phyloP scores from a whole-genome alignment of 1,284 basidiomycete species.

The Agroathelia rolfsii region DNA sequence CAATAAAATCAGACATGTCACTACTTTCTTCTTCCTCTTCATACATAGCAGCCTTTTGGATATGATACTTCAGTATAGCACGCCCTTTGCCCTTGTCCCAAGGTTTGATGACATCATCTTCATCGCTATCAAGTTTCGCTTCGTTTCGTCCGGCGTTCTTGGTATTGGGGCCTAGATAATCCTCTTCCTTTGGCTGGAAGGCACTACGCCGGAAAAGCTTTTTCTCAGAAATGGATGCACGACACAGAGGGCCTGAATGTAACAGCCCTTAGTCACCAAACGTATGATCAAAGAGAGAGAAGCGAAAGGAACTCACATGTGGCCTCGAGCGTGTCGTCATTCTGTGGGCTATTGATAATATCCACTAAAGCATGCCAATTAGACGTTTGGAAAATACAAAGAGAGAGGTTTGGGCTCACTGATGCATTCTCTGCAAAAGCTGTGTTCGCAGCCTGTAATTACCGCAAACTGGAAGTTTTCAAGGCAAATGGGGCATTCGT shows the following conservation, averaged over 20 bases:
- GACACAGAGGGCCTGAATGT: constrained; percentile 39
- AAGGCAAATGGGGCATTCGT: constrained; percentile 46
- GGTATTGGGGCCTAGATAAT: constrained; percentile 24
- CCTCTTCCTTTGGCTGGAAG: constrained; percentile 41
- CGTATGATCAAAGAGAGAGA: neutral
- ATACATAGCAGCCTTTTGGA: constrained; percentile 10
- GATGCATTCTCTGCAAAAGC: constrained; percentile 43
- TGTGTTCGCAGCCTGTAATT: constrained; percentile 38
- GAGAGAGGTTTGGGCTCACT: constrained; percentile 22
- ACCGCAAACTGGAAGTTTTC: constrained; percentile 36
- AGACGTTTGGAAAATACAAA: constrained; percentile 6
- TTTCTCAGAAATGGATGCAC: constrained; percentile 28
- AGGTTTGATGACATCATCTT: constrained; percentile 13
- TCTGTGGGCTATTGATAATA: constrained; percentile 25
- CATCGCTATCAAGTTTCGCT: constrained; percentile 14
- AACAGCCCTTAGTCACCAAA: constrained; percentile 1
- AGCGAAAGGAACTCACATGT: constrained; percentile 27
- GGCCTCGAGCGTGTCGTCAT: constrained; percentile 28
- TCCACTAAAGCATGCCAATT: constrained; percentile 21
- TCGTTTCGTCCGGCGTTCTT: constrained; percentile 9
- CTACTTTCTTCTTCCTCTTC: constrained; percentile 28
- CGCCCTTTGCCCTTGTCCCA: constrained; percentile 19
- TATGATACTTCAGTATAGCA: constrained; percentile 9
- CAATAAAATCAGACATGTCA: constrained; percentile 44
- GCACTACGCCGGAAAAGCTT: constrained; percentile 35